Base-by-base conservation (phyloP, 108 stramenopile genomes). In the Cyclotella distinguenda region DNA sequence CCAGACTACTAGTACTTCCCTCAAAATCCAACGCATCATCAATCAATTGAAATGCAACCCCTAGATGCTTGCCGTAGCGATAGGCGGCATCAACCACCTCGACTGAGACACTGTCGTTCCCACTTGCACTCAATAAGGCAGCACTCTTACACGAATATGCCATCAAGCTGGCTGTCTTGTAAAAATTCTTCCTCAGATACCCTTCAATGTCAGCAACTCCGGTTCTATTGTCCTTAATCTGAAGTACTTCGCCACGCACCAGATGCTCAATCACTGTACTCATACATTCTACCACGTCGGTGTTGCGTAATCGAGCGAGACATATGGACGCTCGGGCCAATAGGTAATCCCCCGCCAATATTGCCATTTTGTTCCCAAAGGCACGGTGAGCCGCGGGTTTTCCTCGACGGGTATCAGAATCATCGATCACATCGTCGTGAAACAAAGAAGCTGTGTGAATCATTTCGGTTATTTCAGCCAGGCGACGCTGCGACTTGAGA, bases 401-500 rank as follows among this genome's bases (percentile, higher is more conserved):
- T 3, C 95, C 95, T 6, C 98, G 81, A 2, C 98, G 89, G 31
- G 92, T 95, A 61, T 97, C 95, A 25, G 97, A 88, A 49, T 86
- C 88, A 56, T 99, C 98, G 70, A 99, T 97, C 48, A 99, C 98
- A 73, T 99, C 98, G 62, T 99, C 98, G 74, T 99, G 96, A 59
- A 97, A 92, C 13, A 99, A 78, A 16, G 88, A 91, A 19, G 98
- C 97, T 3, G 98, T 98, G 80, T 99, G 98, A 57, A 99, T 97
- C 85, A 98, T 93, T 86, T 99, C 98, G 13, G 96, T 94, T 27
- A 99, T 98, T 81, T 97, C 96, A 11, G 97, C 98, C 43, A 99
- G 79, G 6, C 98, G 79, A 13, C 91, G 86, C 75, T 99, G 97
- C 9, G 88, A 84, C 54, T 85, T 73, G 38, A 80, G 45, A 62